Base-by-base conservation (phyloP, 2,329 filamentous ascomycete species). In the Monilinia aucupariae region DNA sequence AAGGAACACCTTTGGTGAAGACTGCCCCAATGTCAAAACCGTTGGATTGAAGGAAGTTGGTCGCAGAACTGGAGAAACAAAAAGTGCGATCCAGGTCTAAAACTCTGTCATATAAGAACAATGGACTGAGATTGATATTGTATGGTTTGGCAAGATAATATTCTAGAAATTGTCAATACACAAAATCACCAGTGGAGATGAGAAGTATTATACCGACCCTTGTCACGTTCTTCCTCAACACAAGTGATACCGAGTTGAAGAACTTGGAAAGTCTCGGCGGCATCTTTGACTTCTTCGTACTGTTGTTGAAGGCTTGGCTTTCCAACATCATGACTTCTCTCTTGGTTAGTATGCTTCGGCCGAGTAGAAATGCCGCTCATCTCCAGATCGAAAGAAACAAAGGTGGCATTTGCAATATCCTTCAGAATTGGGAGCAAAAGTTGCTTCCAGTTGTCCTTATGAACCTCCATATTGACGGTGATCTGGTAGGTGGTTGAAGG, bases 191-290 rank as follows among this genome's bases (percentile, higher is more conserved):
- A 30, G 20, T 43, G n/a, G 27, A 22, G 51, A 54, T 20, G 1
- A 27, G 17, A 12, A n/a, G 7, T 20, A 48, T 25, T 27, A 54
- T 27, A 25, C 66, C 74, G 74, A 76, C 81, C 80, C 70, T 78
- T 79, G 12, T 79, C 74, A 8, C 71, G 67, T 71, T 86, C 80
- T 71, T 88, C 83, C 59, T 78, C 77, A n/a, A 84, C 84, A 69
- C 85, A 82, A 0, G 86, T 89, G 63, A 89, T 74, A n/a, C 86
- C 86, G 61, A 88, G 75, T 71, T 89, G 86, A 2, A 89, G 75
- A 59, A 89, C 81, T 65, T 85, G 82, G 68, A 85, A 89, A 47
- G 79, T 80, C 65, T 86, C 81, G 4, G 86, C 86, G 3, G 83
- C 84, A 34, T 75, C 75, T 71, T 83, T 87, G 63, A 79, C 78